Percentiles rank a stretch among this genome's conserved stretches.
These are phyloP conservation scores for Diversispora epigaea DNA, from an alignment of 192 early-diverging fungal genomes.

Conservation along the genomic window DNA sequence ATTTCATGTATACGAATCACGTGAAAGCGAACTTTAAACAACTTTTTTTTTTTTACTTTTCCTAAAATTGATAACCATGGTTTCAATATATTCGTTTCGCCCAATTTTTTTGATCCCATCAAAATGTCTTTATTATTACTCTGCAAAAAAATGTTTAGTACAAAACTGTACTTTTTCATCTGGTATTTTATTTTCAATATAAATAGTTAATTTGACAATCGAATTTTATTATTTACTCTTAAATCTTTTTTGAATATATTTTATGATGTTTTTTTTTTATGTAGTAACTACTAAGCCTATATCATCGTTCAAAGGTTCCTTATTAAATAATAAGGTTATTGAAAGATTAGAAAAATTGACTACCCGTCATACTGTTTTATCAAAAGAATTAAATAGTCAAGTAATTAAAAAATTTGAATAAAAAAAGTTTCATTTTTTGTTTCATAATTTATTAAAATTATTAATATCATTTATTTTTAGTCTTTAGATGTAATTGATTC, in stretches of 20 bases:
- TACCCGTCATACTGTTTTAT: slow-evolving; percentile 5
- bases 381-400: slow-evolving; percentile 3
- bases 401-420: neutral
- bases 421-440: neutral
- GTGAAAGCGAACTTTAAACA: too few species aligned
- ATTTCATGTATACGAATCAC: too few species aligned
- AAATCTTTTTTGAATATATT: neutral
- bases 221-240: neutral
- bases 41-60: too few species aligned
- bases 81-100: too few species aligned
- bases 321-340: slow-evolving; percentile 13
- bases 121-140: too few species aligned
- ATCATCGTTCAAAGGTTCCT: slow-evolving; percentile 4
- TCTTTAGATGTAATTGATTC: neutral
- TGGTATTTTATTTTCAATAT: too few species aligned
- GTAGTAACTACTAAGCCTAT: neutral
- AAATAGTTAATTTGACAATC: too few species aligned
- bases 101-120: too few species aligned
- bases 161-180: too few species aligned
- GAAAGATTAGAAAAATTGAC: slow-evolving; percentile 18
- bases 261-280: too few species aligned
- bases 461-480: neutral
- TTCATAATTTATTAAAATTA: neutral
- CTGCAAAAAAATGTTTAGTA: too few species aligned
- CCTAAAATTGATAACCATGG: too few species aligned